A percentile compares a stretch with the other conserved stretches of the same genome.
phyloP scores from a whole-genome alignment of 108 stramenopile species.

The Aurantiochytrium sp. region DNA sequence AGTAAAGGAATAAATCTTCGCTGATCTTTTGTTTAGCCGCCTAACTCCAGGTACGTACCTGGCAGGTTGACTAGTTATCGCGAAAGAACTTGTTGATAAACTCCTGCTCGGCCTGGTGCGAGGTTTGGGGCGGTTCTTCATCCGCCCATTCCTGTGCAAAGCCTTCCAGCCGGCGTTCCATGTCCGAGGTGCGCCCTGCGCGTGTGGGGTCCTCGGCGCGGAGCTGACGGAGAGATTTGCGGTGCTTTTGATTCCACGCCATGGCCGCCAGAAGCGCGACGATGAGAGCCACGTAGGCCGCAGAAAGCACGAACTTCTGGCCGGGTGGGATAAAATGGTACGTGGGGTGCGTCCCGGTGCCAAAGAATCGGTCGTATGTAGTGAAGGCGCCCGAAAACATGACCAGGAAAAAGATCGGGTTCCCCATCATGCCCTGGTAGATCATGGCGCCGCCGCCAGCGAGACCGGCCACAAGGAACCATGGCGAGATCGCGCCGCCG shows the following conservation, averaged over 20 bases:
- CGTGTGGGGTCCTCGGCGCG: slow-evolving; percentile 30
- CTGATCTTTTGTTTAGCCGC: not conserved
- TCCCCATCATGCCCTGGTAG: slow-evolving; percentile 65
- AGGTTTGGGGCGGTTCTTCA: not conserved
- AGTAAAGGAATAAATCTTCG: no score
- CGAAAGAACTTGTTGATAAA: not conserved
- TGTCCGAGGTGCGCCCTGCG: not conserved
- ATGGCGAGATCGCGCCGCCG: slow-evolving; percentile 72
- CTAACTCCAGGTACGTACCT: not conserved
- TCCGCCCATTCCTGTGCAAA: slow-evolving; percentile 13
- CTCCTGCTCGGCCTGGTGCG: not conserved
- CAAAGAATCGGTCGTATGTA: slow-evolving; percentile 72
- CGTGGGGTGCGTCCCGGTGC: slow-evolving; percentile 61
- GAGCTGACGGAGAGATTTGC: slow-evolving; percentile 67
- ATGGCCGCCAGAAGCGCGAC: slow-evolving; percentile 69
- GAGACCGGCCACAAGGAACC: slow-evolving; percentile 70
- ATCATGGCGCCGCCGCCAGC: slow-evolving; percentile 69
- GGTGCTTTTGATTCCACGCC: slow-evolving; percentile 69
- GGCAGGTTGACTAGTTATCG: not conserved
- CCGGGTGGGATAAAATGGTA: slow-evolving; percentile 66
- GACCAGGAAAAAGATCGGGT: slow-evolving; percentile 85
- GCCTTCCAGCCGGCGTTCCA: not conserved
- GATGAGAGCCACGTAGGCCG: slow-evolving; percentile 72
- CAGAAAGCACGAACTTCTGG: slow-evolving; percentile 60
- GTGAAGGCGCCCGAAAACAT: slow-evolving; percentile 71